phyloP scores from a whole-genome alignment of 768 basidiomycete species.

The Trametes maxima region DNA sequence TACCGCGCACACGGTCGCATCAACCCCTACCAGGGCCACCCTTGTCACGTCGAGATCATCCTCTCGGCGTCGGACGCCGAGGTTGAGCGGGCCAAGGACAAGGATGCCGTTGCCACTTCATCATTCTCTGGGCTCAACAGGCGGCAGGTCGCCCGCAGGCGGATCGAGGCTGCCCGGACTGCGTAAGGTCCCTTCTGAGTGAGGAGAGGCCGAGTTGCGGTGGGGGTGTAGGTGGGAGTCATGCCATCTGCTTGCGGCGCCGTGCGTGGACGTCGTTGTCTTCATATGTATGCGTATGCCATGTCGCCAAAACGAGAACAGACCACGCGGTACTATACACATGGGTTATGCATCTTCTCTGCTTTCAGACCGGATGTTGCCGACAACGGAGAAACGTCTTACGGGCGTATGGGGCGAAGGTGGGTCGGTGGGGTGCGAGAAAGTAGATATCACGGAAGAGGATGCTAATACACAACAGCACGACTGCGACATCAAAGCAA shows the following conservation, averaged over 20 bases:
- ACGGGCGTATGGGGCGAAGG: not conserved
- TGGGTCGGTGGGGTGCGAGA: not conserved
- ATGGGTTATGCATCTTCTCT: conserved; percentile 25
- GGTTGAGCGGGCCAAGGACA: conserved; percentile 93
- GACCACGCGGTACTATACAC: conserved; percentile 22
- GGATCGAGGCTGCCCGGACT: conserved; percentile 78
- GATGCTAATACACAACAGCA: conserved; percentile 14
- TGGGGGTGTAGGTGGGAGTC: conserved; percentile 21
- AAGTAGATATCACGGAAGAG: not conserved
- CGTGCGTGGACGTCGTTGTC: conserved; percentile 24
- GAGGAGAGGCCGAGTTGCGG: conserved; percentile 11
- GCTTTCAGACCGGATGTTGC: not conserved
- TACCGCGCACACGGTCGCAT: conserved; percentile 98
- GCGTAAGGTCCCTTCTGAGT: conserved; percentile 4
- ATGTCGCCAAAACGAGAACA: conserved; percentile 29
- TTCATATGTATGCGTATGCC: conserved; percentile 36
- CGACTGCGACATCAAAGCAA: conserved; percentile 7
- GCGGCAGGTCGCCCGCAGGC: conserved; percentile 83
- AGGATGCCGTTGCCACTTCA: conserved; percentile 51
- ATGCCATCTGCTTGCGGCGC: conserved; percentile 24
- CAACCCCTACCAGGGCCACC: conserved; percentile 99
- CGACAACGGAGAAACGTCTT: not conserved
- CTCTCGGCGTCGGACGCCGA: conserved; percentile 76
- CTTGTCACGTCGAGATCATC: conserved; percentile 95
- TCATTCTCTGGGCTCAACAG: conserved; percentile 75